A percentile compares a stretch with the other conserved stretches of the same genome.
These are phyloP conservation scores for Aspergillus sparsus DNA, from an alignment of 495 filamentous ascomycete genomes.

Conservation along the genomic window DNA sequence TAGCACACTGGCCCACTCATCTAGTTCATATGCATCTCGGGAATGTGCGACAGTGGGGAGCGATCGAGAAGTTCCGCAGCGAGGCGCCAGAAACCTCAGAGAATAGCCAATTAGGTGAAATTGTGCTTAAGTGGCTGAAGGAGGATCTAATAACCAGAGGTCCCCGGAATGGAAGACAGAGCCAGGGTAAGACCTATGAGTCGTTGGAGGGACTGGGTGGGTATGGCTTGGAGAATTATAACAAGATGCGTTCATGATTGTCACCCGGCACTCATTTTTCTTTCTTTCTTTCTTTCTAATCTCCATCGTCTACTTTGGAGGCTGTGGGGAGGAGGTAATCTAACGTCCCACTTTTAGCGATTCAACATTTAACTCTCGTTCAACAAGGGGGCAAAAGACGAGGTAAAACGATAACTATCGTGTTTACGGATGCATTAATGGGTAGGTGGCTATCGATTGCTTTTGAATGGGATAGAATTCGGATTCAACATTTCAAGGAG, in stretches of 20 bases:
- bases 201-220: conserved; percentile 69
- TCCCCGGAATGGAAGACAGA: conserved; percentile 61
- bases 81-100: conserved; percentile 48
- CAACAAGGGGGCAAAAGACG: conserved; percentile 33
- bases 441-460: no score
- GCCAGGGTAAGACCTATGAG: conserved; percentile 71
- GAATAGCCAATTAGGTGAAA: conserved; percentile 75
- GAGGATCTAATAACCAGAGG: conserved; percentile 81
- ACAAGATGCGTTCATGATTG: conserved; percentile 3
- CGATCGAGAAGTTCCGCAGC: conserved; percentile 56
- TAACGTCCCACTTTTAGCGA: conserved; percentile 17
- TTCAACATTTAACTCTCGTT: conserved; percentile 38
- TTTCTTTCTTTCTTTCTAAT: conserved; percentile 14
- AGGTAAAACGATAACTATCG: conserved; percentile 25
- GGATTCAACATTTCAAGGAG: conserved; percentile 14
- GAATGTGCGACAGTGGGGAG: conserved; percentile 79
- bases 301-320: conserved; percentile 7
- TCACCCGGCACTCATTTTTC: conserved; percentile 11
- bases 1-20: conserved; percentile 91
- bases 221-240: conserved; percentile 70
- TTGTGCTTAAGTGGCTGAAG: conserved; percentile 85
- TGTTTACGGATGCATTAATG: no score
- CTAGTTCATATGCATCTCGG: conserved; percentile 93
- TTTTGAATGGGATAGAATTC: background rate
- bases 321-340: background rate